phyloP scores from a whole-genome alignment of 164 flowering plant species.

The Stephania yunnanensis region DNA sequence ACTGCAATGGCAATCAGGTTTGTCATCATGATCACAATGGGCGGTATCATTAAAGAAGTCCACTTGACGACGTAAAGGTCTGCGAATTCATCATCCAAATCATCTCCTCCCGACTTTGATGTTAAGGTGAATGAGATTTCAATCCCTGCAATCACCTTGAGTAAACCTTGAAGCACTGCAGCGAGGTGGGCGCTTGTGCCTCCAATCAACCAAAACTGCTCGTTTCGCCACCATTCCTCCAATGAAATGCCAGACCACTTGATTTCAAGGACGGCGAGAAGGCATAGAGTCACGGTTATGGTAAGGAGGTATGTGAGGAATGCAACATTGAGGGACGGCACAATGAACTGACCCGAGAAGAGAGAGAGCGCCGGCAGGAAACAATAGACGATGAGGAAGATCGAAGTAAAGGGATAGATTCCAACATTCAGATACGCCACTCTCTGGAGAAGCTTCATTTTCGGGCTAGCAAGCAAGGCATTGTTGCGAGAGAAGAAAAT shows the following conservation, averaged over 20 bases:
- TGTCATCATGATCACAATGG: slow-evolving; percentile 58
- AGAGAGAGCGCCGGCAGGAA: slow-evolving; percentile 81
- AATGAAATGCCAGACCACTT: slow-evolving; percentile 77
- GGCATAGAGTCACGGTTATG: slow-evolving; percentile 56
- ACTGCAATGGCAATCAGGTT: slow-evolving; percentile 74
- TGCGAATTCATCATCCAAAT: slow-evolving; percentile 60
- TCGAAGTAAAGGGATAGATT: slow-evolving; percentile 76
- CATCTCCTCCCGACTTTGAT: slow-evolving; percentile 69
- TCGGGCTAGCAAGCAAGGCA: slow-evolving; percentile 54
- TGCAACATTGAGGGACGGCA: slow-evolving; percentile 47
- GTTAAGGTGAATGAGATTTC: slow-evolving; percentile 84
- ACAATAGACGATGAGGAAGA: slow-evolving; percentile 76
- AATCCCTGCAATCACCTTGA: slow-evolving; percentile 79
- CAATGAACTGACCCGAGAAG: slow-evolving; percentile 76
- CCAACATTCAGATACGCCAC: slow-evolving; percentile 73
- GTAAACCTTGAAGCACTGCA: slow-evolving; percentile 81
- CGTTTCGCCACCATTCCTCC: slow-evolving; percentile 92
- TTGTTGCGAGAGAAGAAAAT: slow-evolving; percentile 84
- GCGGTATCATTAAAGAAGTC: slow-evolving; percentile 80
- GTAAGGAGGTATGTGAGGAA: slow-evolving; percentile 66
- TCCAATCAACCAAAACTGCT: slow-evolving; percentile 88
- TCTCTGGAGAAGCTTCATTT: slow-evolving; percentile 59
- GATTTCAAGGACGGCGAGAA: slow-evolving; percentile 72
- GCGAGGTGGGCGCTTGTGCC: slow-evolving; percentile 90
- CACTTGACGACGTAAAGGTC: slow-evolving; percentile 74